Evolutionary conservation across 106 monocot species (phyloP).

Genomic region (Dendrobium catenatum): DNA sequence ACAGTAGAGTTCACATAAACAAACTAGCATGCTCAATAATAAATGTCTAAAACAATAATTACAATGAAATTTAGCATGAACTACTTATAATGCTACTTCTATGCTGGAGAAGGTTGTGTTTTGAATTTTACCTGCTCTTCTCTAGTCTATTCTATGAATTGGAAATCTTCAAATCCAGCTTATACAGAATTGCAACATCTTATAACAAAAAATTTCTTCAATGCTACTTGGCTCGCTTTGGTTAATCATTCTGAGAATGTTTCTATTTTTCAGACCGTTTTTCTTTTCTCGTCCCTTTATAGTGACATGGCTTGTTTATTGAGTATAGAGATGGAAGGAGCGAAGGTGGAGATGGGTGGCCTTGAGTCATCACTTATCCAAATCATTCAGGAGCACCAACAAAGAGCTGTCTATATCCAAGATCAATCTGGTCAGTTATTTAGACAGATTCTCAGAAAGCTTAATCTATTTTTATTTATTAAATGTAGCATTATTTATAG

Average conservation of each 20-base stretch:
- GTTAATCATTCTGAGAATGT: neutral
- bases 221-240: neutral
- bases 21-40: neutral
- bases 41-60: neutral
- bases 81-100: neutral
- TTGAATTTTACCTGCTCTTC: neutral
- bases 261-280: neutral
- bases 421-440: slow-evolving; percentile 34
- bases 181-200: neutral
- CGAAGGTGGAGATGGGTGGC: slow-evolving; percentile 18
- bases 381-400: slow-evolving; percentile 62
- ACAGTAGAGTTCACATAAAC: neutral
- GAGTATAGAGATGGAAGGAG: slow-evolving; percentile 21
- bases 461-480: neutral
- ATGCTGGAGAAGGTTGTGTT: neutral
- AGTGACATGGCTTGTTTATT: neutral
- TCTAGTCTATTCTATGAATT: neutral
- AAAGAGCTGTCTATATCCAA: slow-evolving; percentile 18
- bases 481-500: neutral
- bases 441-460: neutral
- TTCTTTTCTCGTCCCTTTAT: neutral
- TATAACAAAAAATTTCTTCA: neutral
- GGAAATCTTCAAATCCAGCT: neutral
- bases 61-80: neutral
- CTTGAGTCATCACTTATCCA: slow-evolving; percentile 53